Base-by-base conservation (phyloP, 306 rosid genomes). In the Hylodesmum podocarpum region DNA sequence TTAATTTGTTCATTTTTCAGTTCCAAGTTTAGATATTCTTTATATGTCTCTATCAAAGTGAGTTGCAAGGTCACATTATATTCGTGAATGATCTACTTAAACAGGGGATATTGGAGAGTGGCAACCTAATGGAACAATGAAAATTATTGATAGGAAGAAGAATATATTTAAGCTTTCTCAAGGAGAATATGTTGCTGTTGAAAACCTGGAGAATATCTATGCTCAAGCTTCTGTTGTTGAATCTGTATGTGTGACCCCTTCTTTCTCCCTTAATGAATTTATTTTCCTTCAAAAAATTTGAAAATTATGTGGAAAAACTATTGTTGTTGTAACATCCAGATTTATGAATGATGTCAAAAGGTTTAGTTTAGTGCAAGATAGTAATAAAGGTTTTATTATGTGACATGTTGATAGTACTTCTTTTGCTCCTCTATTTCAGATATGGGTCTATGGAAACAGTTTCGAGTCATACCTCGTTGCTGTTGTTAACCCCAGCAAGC, bases 111-210 rank as follows among this genome's bases (percentile, higher is more conserved):
- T 94, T 81, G 98, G 98, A 50, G 96, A 94, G 87, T 94, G 98
- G 98, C 97, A 90, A 85, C 75, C 84, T 1, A 87, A 91, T 84
- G 98, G 98, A 77, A 79, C 87, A 88, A 81, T 94, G 90, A 88
- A 87, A 87, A 90, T 94, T 43, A 87, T 94, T 57, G 98, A 94
- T 80, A 88, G 96, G 31, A 94, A 91, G 89, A 94, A 94, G 94
- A 94, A 94, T 83, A 94, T 94, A 78, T 94, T 91, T 82, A 94
- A 94, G 87, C 98, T 94, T 77, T 91, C 98, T 21, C 98, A 94
- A 85, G 98, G 98, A 80, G 98, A 94, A 74, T 94, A 94, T 82
- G 98, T 91, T 72, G 98, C 97, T 15, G 98, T 91, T 57, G 98
- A 94, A 80, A 84, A 94, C 86, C 83, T 94, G 76, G 98, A 94